Evolutionary conservation across 2,329 filamentous ascomycete species (phyloP), one percentile per base, ranked within the genome.

Genomic region (Fusarium graminum): DNA sequence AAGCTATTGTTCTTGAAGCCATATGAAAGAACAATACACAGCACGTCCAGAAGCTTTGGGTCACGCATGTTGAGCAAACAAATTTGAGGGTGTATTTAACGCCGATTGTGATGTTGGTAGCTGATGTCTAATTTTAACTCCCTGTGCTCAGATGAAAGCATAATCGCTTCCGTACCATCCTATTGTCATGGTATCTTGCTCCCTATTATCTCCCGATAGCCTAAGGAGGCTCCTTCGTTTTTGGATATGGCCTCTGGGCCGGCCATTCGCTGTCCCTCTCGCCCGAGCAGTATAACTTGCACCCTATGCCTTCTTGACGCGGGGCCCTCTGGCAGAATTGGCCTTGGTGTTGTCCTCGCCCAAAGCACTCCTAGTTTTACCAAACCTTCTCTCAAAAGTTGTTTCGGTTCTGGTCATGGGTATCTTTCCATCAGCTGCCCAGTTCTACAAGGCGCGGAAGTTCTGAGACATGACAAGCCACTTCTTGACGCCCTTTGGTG

Each of bases 381-480:
- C 34, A 55, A 36, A 52, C 32, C 16, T 61, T 32, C 38, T 57
- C 45, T 36, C 30, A 25, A 44, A 28, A 25, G 50, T 44, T 7
- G 46, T 29, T 19, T 39, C 47, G 17, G 38, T 46, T 45, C 47
- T 67, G 29, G 22, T 63, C 34, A 25, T 45, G 41, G 47, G 29
- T 58, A 59, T 53, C 57, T 34, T 29, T 45, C 41, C 43, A 12
- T 36, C 17, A 14, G 45, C 32, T 49, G 32, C 34, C 64, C 40
- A 46, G 36, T 38, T 59, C 74, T 72, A 87, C 58, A 86, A 72
- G 28, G 84, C 79, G 55, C 90, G 83, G 72, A 92, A 92, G 73
- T 89, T 92, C 78, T 93, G 90, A 63, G 88, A 91, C 74, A 88
- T 83, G 69, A 92, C 86, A 56, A 93, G 78, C 84, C 88, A 92